Percentiles rank a stretch among this genome's conserved stretches.
Conservation (phyloP, 306 rosid genomes). For the Casuarina glauca region DNA sequence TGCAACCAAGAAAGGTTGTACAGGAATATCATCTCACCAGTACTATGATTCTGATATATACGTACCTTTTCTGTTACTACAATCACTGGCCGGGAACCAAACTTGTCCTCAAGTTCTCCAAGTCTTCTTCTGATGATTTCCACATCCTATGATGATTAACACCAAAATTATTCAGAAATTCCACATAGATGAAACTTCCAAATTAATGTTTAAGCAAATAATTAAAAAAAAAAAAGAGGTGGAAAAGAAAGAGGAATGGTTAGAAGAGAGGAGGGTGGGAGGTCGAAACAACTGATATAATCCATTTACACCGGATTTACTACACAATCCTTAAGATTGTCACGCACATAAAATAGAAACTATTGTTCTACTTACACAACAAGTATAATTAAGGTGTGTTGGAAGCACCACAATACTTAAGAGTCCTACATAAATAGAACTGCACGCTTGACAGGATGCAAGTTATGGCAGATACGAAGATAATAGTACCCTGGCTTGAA, state of each 20-base stretch:
- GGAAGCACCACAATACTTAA: background rate
- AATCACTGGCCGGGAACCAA: constrained; percentile 60
- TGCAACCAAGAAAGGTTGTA: background rate
- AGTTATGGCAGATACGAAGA: constrained; percentile 6
- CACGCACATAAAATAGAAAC: background rate
- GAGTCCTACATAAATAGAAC: background rate
- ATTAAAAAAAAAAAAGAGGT: constrained; percentile 11
- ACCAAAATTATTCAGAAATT: background rate
- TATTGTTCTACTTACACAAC: background rate
- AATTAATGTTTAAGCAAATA: constrained; percentile 1
- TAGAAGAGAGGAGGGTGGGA: background rate
- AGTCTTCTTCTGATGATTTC: constrained; percentile 53
- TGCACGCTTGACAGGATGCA: background rate
- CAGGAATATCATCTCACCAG: background rate
- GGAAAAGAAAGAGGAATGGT: background rate
- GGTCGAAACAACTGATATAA: background rate
- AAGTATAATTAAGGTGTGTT: background rate
- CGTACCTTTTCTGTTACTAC: constrained; percentile 81
- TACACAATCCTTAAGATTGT: background rate
- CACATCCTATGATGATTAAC: constrained; percentile 52
- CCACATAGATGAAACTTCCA: constrained; percentile 5
- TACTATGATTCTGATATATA: constrained; percentile 4
- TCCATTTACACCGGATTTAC: background rate
- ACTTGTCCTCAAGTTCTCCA: constrained; percentile 53
- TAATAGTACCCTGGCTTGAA: constrained; percentile 52